Percentiles rank a stretch among this genome's conserved stretches.
Conservation (phyloP, 768 basidiomycete species). For the Mycena polygramma region DNA sequence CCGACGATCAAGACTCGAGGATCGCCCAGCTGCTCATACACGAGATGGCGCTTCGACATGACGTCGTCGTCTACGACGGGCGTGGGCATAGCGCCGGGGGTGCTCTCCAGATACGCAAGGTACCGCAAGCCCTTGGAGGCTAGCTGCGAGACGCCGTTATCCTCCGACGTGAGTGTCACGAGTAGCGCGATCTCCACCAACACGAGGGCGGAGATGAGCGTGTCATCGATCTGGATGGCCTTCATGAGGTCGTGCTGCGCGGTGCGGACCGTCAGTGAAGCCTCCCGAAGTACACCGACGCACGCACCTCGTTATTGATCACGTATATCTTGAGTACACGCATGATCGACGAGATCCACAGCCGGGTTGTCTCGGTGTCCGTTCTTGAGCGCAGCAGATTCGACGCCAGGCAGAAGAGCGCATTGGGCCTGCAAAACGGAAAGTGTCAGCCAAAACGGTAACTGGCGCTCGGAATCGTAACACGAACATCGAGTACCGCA, state of each 20-base stretch:
- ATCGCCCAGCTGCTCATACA: constrained; percentile 86
- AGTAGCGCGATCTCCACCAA: constrained; percentile 81
- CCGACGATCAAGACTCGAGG: constrained; percentile 78
- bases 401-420: constrained; percentile 64
- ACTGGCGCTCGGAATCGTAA: neutral
- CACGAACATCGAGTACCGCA: constrained; percentile 63
- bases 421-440: constrained; percentile 51
- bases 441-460: constrained; percentile 20
- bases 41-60: constrained; percentile 74
- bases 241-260: constrained; percentile 58
- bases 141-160: constrained; percentile 72
- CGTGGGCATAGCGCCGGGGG: constrained; percentile 68
- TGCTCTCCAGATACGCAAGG: constrained; percentile 75
- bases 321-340: constrained; percentile 71
- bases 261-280: neutral
- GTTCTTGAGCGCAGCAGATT: constrained; percentile 71
- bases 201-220: constrained; percentile 73
- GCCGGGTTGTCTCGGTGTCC: constrained; percentile 72
- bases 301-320: constrained; percentile 60
- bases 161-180: constrained; percentile 77
- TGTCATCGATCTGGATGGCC: constrained; percentile 62
- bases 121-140: constrained; percentile 79
- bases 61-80: constrained; percentile 69
- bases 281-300: neutral
- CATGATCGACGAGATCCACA: constrained; percentile 77